Base-by-base conservation (phyloP, 2,329 filamentous ascomycete genomes). In the Penicillium sp. region DNA sequence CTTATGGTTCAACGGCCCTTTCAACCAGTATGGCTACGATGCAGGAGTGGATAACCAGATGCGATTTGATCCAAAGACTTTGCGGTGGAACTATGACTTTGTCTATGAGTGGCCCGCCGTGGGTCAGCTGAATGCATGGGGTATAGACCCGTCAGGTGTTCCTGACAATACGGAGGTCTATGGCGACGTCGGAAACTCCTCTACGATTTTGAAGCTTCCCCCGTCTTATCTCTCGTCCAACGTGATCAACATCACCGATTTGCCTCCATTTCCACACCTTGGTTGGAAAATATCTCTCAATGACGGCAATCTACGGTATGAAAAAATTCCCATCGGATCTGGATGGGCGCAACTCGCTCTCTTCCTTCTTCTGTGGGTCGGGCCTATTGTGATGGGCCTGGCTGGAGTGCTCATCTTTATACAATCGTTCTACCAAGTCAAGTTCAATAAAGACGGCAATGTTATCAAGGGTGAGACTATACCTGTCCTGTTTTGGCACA, bases 51-150 rank as follows among this genome's bases (percentile, higher is more conserved):
- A 75, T 2, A 85, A 86, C 68, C 75, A 2, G 85, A 86, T 54
- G 61, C 73, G 5, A 81, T 88, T 74, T 66, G 74, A 21, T 77
- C 77, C 33, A 72, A 72, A 24, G 77, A 84, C 50, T 76, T 79
- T n/a, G 27, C 72, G 74, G 3, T 89, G 86, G 86, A 74, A 77
- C 22, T 84, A 82, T 63, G 78, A 84, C 60, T 84, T 87, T 57
- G 82, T 87, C 79, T 77, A 80, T 3, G 86, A 89, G 65, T 89
- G 84, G 81, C 86, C 86, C 5, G 80, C 82, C 2, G 73, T 81
- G 49, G 81, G 85, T 55, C 85, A 88, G 64, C 73, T 88, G 57
- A 89, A 88, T 62, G 78, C 86, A 5, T 89, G 86, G 86, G 86
- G 86, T 52, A 85, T 88, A 68, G 86, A 88, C 63, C 80, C 82